Base-by-base conservation (phyloP, 148 eudicot genomes). In the Persicaria maculosa region DNA sequence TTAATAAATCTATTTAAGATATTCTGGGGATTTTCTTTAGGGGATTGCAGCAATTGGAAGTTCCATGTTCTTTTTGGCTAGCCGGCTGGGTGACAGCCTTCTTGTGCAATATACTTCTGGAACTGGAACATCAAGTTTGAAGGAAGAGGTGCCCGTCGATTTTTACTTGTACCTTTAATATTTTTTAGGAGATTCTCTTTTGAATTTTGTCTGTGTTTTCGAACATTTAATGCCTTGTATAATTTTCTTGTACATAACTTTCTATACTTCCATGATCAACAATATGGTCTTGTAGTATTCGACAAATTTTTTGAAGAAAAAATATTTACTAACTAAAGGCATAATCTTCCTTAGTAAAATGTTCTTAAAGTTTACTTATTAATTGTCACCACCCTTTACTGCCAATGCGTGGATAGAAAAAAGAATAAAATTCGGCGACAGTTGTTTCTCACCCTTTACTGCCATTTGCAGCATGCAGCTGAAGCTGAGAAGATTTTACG, bases 71-170 rank as follows among this genome's bases (percentile, higher is more conserved):
- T 96, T 96, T 79, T 71, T 96, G 85, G 97, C 89, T 76, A 96
- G 99, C 85, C 92, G 97, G 44, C 74, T 96, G 81, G 99, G 99
- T 54, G 99, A 96, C 76, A 96, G 99, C 80, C 81, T 96, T 80
- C 97, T 96, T 50, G 99, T 96, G 83, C 97, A 96, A 73, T 96
- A 85, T 75, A 81, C 88, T 19, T 85, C 85, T 84, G 94, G 91
- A 80, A 79, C 74, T 52, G 89, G 82, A 59, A 81, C 88, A 68
- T 52, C 89, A 61, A 74, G 82, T 75, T 46, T 86, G 77, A 92
- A 92, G 83, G 99, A 95, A 78, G 99, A 95, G 99, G 99, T 95
- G 71, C 64, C 58, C 47, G 22, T 78, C 50, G 25, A 47, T 52
- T 59, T 11, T 20, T 25, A 0, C 70, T 73, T 80, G 58, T 52